Evolutionary conservation across 768 basidiomycete genomes (phyloP), one percentile per base, ranked within the genome.

Genomic region (Gloeopeniophorella convolvens): DNA sequence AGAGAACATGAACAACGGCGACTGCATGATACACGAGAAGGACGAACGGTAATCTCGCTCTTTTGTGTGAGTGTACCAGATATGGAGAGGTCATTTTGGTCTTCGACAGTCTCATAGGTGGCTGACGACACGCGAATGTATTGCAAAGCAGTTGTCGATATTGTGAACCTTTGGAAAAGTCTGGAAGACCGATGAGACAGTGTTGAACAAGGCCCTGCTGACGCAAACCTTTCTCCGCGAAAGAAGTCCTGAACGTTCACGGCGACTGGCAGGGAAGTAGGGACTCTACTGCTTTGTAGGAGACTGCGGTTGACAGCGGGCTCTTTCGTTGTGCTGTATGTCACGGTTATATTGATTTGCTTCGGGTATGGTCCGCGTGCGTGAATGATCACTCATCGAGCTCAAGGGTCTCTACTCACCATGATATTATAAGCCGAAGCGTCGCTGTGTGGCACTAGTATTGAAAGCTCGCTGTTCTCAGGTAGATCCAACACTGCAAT

Each of bases 241-340:
- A 98, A 97, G 66, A 91, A 94, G 64, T 99, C 96, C 66, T 97
- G 89, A 0, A 98, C 95, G 50, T 94, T 96, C 50, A 97, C 88
- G 3, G 86, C 80, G 36, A 99, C 72, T 0, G 95, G 94, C 3
- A 97, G 72, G 0, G 85, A 75, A 6, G 85, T 81, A 12, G 76
- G 72, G 4, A 94, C 71, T 2, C 73, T 65, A 50, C 78, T 75
- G 11, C 77, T 73, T 26, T 78, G 70, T 32, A 69, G 71, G 23
- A 89, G 64, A 5, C 65, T 75, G 31, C 91, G 76, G 13, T 66
- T 65, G 4, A 83, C 56, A 3, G 66, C 66, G 1, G 82, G 75
- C 51, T 85, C 77, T 1, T 68, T 56, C 5, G 59, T 61, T 0
- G 88, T 87, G 5, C 65, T 70, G 65, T 96, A 98, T 43, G 83